A percentile compares a stretch with the other conserved stretches of the same genome.
phyloP scores from a whole-genome alignment of 495 filamentous ascomycete species.

The Talaromyces nanjingensis region DNA sequence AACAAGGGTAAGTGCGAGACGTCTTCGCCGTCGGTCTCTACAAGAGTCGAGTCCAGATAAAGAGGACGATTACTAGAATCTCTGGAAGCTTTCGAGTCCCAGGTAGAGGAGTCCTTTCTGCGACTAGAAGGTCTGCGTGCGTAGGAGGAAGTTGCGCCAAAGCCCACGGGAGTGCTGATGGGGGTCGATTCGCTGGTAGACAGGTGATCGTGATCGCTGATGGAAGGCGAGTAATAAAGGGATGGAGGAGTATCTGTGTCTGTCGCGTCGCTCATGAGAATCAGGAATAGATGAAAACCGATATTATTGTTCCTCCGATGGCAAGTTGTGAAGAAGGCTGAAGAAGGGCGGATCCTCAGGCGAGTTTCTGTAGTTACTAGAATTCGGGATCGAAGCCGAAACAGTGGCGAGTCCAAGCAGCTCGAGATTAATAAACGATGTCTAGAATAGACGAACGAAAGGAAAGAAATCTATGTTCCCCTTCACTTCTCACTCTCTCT shows the following conservation, averaged over 20 bases:
- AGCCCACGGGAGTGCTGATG: slow-evolving; percentile 37
- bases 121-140: slow-evolving; percentile 32
- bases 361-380: neutral
- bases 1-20: slow-evolving; percentile 40
- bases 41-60: slow-evolving; percentile 27
- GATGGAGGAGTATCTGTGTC: slow-evolving; percentile 30
- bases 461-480: neutral
- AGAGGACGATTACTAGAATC: slow-evolving; percentile 18
- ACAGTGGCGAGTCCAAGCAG: neutral
- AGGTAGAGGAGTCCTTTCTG: slow-evolving; percentile 33
- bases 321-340: neutral
- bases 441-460: neutral
- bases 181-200: slow-evolving; percentile 38
- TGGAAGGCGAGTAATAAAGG: slow-evolving; percentile 29
- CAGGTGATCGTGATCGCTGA: slow-evolving; percentile 33
- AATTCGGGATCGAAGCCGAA: neutral
- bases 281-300: slow-evolving; percentile 1
- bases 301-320: neutral
- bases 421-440: neutral
- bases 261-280: slow-evolving; percentile 42
- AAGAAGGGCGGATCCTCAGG: neutral
- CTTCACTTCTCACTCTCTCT: neutral
- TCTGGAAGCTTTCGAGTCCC: slow-evolving; percentile 25
- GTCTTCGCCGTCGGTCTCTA: slow-evolving; percentile 24
- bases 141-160: slow-evolving; percentile 25